Evolutionary conservation across 2,329 filamentous ascomycete species (phyloP), one percentile per base, ranked within the genome.

Genomic region (Byssoonygena ceratinophila): DNA sequence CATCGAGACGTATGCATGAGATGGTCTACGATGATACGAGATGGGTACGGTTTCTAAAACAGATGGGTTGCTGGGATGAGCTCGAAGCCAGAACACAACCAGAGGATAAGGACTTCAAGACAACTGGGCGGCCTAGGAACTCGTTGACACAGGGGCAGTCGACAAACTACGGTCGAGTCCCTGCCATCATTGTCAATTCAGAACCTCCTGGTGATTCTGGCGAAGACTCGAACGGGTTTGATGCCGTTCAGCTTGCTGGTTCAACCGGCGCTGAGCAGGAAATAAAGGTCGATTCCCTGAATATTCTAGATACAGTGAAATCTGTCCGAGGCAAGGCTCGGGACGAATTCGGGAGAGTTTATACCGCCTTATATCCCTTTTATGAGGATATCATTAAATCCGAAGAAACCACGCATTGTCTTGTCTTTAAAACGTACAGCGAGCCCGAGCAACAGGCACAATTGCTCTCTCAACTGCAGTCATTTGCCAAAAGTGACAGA

Each of bases 21-120:
- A 98, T 98, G 90, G 90, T 96, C 2, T 98, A 97, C 70, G 92
- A 98, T 67, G 92, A 98, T 68, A 87, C 89, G 46, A 80, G 91
- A 72, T 98, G 92, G 92, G 85, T 97, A 36, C 82, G 87, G 58
- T 80, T 87, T 57, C 71, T 98, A 51, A 85, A 85, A 65, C 82
- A 78, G 54, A 95, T 98, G 82, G 87, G 84, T 1, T 85, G 86
- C 59, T 98, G 92, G 92, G 84, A 94, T 63, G 92, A 98, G 65
- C 68, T 74, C 2, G 91, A 95, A 65, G 92, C 92, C 3, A 79
- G 90, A 55, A 82, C 80, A 59, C 75, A 86, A 50, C 87, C 88
- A 49, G 91, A 96, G 57, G 83, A 91, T 22, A 77, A 79, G 6
- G 76, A 63, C 48, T 62, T 63, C 8, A 43, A 54, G 50, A 22